Percentiles rank a stretch among this genome's conserved stretches.
These are phyloP conservation scores for Acacia concinna DNA, from an alignment of 331 rosid genomes.

Conservation along the genomic window DNA sequence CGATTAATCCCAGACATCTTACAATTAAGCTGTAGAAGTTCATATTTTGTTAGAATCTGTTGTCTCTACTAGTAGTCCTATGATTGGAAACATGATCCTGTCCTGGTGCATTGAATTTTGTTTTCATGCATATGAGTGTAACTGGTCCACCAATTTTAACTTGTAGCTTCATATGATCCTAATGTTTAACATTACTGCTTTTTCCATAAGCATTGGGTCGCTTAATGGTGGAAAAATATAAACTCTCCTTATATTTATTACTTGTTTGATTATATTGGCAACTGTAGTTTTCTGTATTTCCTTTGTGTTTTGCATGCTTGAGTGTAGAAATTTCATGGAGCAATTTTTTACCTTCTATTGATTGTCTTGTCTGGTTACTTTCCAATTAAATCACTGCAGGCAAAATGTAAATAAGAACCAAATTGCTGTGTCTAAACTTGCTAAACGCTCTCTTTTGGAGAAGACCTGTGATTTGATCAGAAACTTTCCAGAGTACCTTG, in stretches of 20 bases:
- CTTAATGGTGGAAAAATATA: not conserved
- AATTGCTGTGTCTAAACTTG: slow-evolving; percentile 44
- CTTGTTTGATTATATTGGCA: not conserved
- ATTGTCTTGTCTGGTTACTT: slow-evolving; percentile 26
- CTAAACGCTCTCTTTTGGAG: slow-evolving; percentile 74
- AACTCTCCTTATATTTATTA: not conserved
- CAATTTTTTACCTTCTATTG: slow-evolving; percentile 15
- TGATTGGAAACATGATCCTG: slow-evolving; percentile 2
- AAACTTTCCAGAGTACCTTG: slow-evolving; percentile 87
- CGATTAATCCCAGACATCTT: not conserved
- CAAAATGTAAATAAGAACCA: slow-evolving; percentile 72
- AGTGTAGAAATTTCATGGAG: slow-evolving; percentile 21
- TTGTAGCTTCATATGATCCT: not conserved
- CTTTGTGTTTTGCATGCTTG: slow-evolving; percentile 34
- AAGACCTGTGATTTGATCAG: slow-evolving; percentile 92
- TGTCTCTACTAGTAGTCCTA: not conserved
- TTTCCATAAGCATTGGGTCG: not conserved
- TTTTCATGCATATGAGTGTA: not conserved
- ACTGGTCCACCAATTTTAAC: not conserved
- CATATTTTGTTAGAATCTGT: slow-evolving; percentile 11
- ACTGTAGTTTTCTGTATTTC: slow-evolving; percentile 22
- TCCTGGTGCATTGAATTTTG: not conserved
- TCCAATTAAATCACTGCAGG: slow-evolving; percentile 53
- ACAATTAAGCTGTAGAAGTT: not conserved
- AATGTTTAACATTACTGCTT: not conserved